Evolutionary conservation across 2,329 filamentous ascomycete genomes (phyloP).

Genomic region (Sporothrix pseudoabietina): DNA sequence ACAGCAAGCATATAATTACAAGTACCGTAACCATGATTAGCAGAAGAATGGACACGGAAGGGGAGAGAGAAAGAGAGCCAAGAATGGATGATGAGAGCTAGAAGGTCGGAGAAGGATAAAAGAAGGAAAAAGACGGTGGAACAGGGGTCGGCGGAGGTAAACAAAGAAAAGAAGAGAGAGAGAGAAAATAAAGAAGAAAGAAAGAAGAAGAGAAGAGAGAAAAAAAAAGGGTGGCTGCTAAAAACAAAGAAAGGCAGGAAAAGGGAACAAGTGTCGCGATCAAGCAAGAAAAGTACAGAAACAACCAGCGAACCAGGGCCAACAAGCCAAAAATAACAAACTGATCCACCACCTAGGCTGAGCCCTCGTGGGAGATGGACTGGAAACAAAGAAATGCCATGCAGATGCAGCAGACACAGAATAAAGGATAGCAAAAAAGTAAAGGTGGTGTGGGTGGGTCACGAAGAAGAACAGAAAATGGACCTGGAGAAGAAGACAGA

Average conservation of each 20-base stretch:
- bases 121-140: neutral
- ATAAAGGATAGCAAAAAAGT: neutral
- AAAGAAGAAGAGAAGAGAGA: neutral
- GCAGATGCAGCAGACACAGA: neutral
- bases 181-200: neutral
- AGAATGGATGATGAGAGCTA: neutral
- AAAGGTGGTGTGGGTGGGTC: neutral
- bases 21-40: neutral
- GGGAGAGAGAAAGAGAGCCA: neutral
- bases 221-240: neutral
- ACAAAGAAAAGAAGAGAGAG: neutral
- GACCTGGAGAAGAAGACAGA: neutral
- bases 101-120: neutral
- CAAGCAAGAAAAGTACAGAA: neutral
- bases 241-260: neutral
- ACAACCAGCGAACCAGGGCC: neutral
- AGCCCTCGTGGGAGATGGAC: neutral
- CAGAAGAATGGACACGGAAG: neutral
- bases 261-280: neutral
- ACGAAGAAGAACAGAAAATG: neutral
- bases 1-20: neutral
- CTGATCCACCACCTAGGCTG: neutral
- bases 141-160: neutral
- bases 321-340: constrained; percentile 5
- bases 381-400: constrained; percentile 8